Base-by-base conservation (phyloP, 805 yeast species). In the Limtongia smithiae region DNA sequence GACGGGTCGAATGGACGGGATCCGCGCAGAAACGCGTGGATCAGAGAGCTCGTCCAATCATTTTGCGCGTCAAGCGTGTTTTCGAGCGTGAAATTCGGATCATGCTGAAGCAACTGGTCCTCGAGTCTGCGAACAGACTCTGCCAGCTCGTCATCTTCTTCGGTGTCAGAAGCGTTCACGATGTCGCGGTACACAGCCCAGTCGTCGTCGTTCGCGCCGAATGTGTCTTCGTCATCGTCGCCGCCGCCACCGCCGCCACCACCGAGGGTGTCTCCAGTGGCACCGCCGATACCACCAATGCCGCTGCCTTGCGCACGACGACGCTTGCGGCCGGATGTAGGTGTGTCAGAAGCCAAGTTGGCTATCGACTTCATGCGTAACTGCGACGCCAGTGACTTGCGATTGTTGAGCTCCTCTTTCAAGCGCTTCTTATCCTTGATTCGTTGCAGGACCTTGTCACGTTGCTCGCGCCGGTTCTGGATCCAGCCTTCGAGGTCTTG, bases 181-280 rank as follows among this genome's bases (percentile, higher is more conserved):
- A 89, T 84, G 62, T 87, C 93, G 60, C 93, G 77, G 65, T 91
- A 91, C 15, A 88, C 82, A 20, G 84, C 80, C 97, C 97, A 91
- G 67, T 93, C 98, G 48, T 85, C 95, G 64, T 91, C 97, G 62
- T 88, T 82, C 2, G 96, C 90, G 48, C 97, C 97, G 68, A 91
- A 90, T 0, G 90, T 86, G 67, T 91, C 97, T 60, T 81, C 87
- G 14, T 94, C 95, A 65, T 88, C 97, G 58, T 86, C 87, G 62
- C 87, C 96, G 12, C 51, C 56, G n/a, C 48, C 44, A 11, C 50
- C 50, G 50, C n/a, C 49, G 45, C 8, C 52, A 45, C 41, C 50
- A 49, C 9, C 45, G 41, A 3, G 45, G 28, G 9, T 25, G 6
- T 9, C 28, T 6, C 28, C 22, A 35, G 32, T 22, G 44, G 31